Percentiles rank a stretch among this genome's conserved stretches.
Conservation (phyloP, 352 stramenopile genomes). For the Thalassiosira tumida region DNA sequence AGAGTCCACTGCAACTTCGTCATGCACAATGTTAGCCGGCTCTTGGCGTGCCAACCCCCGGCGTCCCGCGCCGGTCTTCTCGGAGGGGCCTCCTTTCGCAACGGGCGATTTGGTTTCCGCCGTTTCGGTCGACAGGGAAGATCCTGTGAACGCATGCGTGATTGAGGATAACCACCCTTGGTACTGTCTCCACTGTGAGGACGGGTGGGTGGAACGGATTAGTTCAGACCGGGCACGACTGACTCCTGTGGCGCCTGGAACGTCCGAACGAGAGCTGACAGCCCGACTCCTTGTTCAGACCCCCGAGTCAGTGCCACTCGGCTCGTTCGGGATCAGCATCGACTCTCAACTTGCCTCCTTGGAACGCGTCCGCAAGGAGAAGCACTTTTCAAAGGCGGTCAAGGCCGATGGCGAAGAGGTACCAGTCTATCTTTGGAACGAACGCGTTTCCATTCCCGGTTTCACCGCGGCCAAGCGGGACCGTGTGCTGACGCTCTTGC, state of each 20-base stretch:
- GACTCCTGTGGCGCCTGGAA: neutral
- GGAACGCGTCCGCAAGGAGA: neutral
- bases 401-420: conserved; percentile 69
- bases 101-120: neutral
- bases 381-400: conserved; percentile 36
- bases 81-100: neutral
- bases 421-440: conserved; percentile 63
- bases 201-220: neutral
- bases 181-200: conserved; percentile 14
- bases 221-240: neutral
- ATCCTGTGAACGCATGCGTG: neutral
- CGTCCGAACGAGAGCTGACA: neutral
- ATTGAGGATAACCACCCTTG: conserved; percentile 8
- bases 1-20: neutral
- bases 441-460: conserved; percentile 34
- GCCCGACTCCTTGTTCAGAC: neutral
- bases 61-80: neutral
- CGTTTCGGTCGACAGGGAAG: neutral
- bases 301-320: neutral
- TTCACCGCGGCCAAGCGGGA: conserved; percentile 24
- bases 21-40: neutral
- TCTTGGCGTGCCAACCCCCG: neutral
- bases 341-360: conserved; percentile 16
- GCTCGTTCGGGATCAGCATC: conserved; percentile 12
- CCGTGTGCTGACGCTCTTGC: neutral